phyloP scores from a whole-genome alignment of 2,329 filamentous ascomycete species.

The Colletotrichum sp. region DNA sequence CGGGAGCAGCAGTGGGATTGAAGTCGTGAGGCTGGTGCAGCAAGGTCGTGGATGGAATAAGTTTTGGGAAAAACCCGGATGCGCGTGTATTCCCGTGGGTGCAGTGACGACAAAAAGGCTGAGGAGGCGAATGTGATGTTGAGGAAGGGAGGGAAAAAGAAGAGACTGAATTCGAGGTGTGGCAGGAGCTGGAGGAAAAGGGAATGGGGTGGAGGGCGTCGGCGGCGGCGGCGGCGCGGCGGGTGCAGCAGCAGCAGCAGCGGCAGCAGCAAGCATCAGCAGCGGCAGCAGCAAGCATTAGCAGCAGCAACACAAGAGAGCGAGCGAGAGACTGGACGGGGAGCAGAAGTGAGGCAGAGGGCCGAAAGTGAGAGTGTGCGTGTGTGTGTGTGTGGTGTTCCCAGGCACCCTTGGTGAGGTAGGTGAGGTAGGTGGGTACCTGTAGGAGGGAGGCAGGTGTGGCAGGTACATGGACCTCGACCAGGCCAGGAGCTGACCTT shows the following conservation, averaged over 20 bases:
- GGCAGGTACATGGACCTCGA: not conserved
- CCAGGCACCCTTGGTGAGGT: not conserved
- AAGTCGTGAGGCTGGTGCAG: conserved; percentile 4
- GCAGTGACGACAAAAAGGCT: not conserved
- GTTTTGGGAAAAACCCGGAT: not conserved
- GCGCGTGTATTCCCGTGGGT: not conserved
- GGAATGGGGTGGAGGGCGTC: conserved; percentile 17
- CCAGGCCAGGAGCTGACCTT: not conserved
- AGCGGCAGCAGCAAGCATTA: not conserved
- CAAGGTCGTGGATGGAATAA: not conserved
- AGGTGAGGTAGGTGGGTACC: not conserved
- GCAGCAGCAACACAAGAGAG: not conserved
- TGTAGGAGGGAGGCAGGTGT: not conserved
- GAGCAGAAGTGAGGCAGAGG: not conserved
- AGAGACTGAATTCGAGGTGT: conserved; percentile 16
- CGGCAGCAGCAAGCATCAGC: not conserved
- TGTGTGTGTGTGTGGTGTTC: not conserved
- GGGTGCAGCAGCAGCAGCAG: conserved; percentile 7
- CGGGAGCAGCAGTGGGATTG: conserved; percentile 9
- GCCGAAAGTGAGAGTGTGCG: conserved; percentile 6
- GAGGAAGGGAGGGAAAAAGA: conserved; percentile 12
- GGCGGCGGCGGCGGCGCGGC: not conserved
- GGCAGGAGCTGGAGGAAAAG: conserved; percentile 20
- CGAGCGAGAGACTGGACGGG: not conserved
- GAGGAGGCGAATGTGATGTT: conserved; percentile 6